A percentile compares a stretch with the other conserved stretches of the same genome.
Conservation (phyloP, 2,329 filamentous ascomycete genomes). For the Cercospora sojina region DNA sequence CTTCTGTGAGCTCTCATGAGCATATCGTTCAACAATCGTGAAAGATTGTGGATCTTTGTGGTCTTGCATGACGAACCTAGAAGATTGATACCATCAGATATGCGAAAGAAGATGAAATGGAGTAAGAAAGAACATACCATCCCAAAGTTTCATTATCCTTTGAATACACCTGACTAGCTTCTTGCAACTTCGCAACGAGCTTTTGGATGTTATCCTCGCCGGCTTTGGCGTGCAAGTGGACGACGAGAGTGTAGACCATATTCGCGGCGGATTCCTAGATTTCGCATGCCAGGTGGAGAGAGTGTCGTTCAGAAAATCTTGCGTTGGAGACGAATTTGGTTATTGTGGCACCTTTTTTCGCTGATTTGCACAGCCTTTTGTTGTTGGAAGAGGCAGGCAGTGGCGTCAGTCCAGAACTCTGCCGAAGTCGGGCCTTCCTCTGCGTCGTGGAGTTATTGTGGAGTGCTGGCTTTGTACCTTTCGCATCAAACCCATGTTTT, state of each 20-base stretch:
- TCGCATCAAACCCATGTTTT: neutral
- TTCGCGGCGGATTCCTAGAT: constrained; percentile 2
- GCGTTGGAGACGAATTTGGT: neutral
- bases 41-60: constrained; percentile 67
- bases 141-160: constrained; percentile 65
- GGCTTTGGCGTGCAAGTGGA: constrained; percentile 68
- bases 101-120: neutral
- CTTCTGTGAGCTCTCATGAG: constrained; percentile 56
- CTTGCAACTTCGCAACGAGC: constrained; percentile 69
- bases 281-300: neutral
- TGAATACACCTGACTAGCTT: constrained; percentile 70
- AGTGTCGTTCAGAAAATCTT: neutral
- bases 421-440: constrained; percentile 15
- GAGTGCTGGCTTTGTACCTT: constrained; percentile 1
- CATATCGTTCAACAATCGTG: constrained; percentile 73
- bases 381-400: constrained; percentile 2
- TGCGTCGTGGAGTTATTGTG: constrained; percentile 11
- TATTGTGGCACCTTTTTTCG: neutral
- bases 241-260: constrained; percentile 61
- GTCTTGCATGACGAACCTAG: constrained; percentile 76
- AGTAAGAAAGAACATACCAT: constrained; percentile 30
- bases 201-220: constrained; percentile 63
- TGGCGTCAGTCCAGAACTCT: constrained; percentile 12
- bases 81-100: neutral
- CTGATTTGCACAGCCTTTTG: neutral